Evolutionary conservation across 371 early-diverging fungal genomes (phyloP).

Genomic region (Apophysomyces variabilis): DNA sequence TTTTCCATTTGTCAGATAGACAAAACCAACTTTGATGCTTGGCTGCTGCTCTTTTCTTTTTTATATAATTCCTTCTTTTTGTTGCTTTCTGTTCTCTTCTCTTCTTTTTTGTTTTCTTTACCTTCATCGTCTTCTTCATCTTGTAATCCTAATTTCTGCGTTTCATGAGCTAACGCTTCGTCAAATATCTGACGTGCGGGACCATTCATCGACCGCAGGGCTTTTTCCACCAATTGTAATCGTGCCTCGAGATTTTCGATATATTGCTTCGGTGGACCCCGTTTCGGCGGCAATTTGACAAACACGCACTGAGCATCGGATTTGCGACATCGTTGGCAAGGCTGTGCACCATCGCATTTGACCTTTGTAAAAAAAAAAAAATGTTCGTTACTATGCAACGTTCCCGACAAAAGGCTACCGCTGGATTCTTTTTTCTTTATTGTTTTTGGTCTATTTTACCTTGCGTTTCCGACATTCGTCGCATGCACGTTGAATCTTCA

Average conservation of each 20-base stretch:
- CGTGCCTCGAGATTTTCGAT: conserved; percentile 51
- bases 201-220: conserved; percentile 38
- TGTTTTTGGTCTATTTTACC: conserved; percentile 24
- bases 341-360: conserved; percentile 57
- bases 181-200: conserved; percentile 35
- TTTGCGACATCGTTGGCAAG: conserved; percentile 47
- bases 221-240: conserved; percentile 47
- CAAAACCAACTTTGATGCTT: conserved; percentile 40
- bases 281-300: conserved; percentile 47
- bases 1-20: conserved; percentile 15
- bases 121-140: not conserved
- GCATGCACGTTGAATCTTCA: conserved; percentile 51
- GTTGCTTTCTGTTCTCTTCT: conserved; percentile 9
- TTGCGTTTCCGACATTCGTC: conserved; percentile 59
- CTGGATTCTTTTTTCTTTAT: conserved; percentile 17
- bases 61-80: conserved; percentile 1
- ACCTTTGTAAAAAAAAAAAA: conserved; percentile 28
- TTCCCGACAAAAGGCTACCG: too few species aligned
- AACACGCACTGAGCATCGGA: conserved; percentile 47
- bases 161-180: conserved; percentile 17
- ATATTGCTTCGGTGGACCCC: conserved; percentile 54
- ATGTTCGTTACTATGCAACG: too few species aligned
- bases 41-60: not conserved
- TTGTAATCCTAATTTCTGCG: not conserved
- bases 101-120: conserved; percentile 9